Conservation (phyloP, 2,329 filamentous ascomycete species). For the Diaporthe humulicola region DNA sequence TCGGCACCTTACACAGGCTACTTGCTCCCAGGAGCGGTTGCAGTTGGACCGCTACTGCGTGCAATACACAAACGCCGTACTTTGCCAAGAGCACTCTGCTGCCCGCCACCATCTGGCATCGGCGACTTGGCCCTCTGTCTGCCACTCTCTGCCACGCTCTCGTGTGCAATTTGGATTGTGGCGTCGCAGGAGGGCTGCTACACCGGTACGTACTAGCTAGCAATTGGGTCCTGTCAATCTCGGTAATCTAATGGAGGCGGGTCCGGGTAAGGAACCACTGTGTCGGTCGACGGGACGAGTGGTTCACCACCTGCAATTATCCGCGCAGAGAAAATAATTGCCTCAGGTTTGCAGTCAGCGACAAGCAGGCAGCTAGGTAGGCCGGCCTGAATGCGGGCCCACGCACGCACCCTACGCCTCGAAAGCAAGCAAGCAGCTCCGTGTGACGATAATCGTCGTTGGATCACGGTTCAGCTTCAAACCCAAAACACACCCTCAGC, state of each 20-base stretch:
- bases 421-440: slow-evolving; percentile 15
- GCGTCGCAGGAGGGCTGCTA: slow-evolving; percentile 3
- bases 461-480: neutral
- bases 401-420: slow-evolving; percentile 6
- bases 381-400: slow-evolving; percentile 3
- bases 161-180: slow-evolving; percentile 4
- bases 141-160: neutral
- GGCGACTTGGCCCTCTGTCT: slow-evolving; percentile 14
- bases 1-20: slow-evolving; percentile 8
- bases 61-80: neutral
- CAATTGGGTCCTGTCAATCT: slow-evolving; percentile 27
- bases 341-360: slow-evolving; percentile 17
- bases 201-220: slow-evolving; percentile 16
- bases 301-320: slow-evolving; percentile 25
- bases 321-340: slow-evolving; percentile 22
- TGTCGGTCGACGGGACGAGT: slow-evolving; percentile 28
- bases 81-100: neutral
- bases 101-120: slow-evolving; percentile 6
- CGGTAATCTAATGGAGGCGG: slow-evolving; percentile 34
- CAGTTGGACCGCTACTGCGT: neutral
- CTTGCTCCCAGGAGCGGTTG: neutral
- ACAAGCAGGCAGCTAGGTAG: neutral
- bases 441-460: neutral
- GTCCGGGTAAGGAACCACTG: slow-evolving; percentile 18
- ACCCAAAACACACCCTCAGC: neutral